Evolutionary conservation across 805 yeast genomes (phyloP).

Genomic region (Wickerhamiella alocasiicola): DNA sequence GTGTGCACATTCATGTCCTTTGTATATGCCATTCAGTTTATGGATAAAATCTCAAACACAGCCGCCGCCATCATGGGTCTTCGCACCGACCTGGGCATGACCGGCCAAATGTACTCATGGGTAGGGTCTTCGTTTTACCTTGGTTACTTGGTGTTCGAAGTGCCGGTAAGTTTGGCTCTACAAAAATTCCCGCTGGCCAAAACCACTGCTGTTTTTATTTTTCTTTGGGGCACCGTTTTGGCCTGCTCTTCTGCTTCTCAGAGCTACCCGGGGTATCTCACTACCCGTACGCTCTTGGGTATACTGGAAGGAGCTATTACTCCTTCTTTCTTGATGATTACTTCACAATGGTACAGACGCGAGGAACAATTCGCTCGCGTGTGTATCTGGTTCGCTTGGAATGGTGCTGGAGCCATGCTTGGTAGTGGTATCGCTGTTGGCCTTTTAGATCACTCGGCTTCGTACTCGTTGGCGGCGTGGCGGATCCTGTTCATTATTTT

Average conservation of each 20-base stretch:
- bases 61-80: constrained; percentile 44
- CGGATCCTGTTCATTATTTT: constrained; percentile 43
- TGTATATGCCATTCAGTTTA: too few relatives aligned
- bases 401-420: constrained; percentile 33
- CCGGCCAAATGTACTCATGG: constrained; percentile 34
- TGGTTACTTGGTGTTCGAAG: too few relatives aligned
- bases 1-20: constrained; percentile 42
- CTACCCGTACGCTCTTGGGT: constrained; percentile 38
- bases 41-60: constrained; percentile 43
- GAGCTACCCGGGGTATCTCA: constrained; percentile 35
- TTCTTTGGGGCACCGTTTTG: constrained; percentile 38
- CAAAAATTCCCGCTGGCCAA: constrained; percentile 50
- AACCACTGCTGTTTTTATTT: constrained; percentile 32
- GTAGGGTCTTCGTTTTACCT: constrained; percentile 45
- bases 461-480: constrained; percentile 34
- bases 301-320: constrained; percentile 40
- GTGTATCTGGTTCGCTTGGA: too few relatives aligned
- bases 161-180: constrained; percentile 35
- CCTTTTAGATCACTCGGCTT: constrained; percentile 20
- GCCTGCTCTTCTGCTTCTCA: constrained; percentile 35
- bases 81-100: constrained; percentile 34
- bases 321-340: constrained; percentile 45
- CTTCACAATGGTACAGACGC: too few relatives aligned
- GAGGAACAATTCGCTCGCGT: too few relatives aligned
- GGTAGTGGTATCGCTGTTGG: constrained; percentile 43